Conservation (phyloP, 108 stramenopile species). For the Cyclotella atomus region DNA sequence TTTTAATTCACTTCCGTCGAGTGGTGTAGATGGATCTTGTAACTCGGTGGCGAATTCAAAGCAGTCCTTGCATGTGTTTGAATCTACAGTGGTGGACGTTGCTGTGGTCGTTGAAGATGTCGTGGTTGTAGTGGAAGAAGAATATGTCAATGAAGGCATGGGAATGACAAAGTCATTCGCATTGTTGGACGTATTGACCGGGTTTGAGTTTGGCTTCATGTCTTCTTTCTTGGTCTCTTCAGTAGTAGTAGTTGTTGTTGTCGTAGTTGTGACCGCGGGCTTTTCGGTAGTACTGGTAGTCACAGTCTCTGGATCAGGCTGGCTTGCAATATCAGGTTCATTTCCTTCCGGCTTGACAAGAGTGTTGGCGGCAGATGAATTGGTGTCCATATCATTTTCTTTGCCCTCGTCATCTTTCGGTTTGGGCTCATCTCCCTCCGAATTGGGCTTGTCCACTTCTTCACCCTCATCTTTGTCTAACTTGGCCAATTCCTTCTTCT, state of each 20-base stretch:
- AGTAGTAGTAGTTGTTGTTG: not conserved
- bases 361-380: not conserved
- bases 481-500: slow-evolving; percentile 1
- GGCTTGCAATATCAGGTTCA: not conserved
- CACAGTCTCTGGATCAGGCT: not conserved
- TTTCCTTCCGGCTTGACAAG: not conserved
- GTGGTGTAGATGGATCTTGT: slow-evolving; percentile 7
- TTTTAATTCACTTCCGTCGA: slow-evolving; percentile 14
- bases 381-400: not conserved
- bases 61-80: not conserved
- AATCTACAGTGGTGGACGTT: not conserved
- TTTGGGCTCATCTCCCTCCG: not conserved
- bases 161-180: slow-evolving; percentile 2
- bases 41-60: not conserved
- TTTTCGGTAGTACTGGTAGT: not conserved
- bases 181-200: not conserved
- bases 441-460: not conserved
- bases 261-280: not conserved
- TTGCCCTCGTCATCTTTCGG: not conserved
- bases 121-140: not conserved
- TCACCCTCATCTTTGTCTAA: not conserved
- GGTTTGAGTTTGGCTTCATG: not conserved
- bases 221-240: slow-evolving; percentile 5
- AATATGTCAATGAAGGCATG: not conserved
- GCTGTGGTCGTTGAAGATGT: not conserved